These are phyloP conservation scores for Corynascus novoguineensis DNA, from an alignment of 495 filamentous ascomycete species.

Conservation along the genomic window DNA sequence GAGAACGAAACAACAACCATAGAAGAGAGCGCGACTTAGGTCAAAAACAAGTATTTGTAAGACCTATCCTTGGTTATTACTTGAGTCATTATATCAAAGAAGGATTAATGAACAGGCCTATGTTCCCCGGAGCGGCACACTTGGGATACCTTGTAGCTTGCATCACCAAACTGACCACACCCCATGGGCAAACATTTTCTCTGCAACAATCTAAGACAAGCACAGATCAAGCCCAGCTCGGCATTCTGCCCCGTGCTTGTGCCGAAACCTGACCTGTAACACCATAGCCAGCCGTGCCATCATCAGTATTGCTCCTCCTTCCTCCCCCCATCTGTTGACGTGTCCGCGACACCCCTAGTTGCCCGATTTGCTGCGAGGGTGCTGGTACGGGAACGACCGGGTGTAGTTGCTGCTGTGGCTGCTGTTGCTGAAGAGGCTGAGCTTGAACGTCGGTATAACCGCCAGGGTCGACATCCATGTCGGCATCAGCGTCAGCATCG, in stretches of 20 bases:
- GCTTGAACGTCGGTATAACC: slow-evolving; percentile 8
- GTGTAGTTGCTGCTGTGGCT: background rate
- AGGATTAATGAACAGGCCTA: too few relatives aligned
- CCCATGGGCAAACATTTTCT: too few relatives aligned
- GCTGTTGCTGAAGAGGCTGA: background rate
- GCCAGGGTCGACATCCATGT: slow-evolving; percentile 22
- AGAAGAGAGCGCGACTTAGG: too few relatives aligned
- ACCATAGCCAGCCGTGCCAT: background rate
- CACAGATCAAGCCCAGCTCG: background rate
- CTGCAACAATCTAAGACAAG: too few relatives aligned
- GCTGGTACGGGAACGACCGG: background rate
- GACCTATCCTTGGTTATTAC: too few relatives aligned
- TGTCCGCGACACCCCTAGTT: background rate
- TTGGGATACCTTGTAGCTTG: too few relatives aligned
- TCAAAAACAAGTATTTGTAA: too few relatives aligned
- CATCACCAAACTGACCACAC: too few relatives aligned
- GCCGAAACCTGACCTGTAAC: background rate
- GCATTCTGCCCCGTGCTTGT: background rate
- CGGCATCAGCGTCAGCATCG: slow-evolving; percentile 18
- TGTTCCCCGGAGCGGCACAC: too few relatives aligned
- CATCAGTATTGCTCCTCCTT: background rate
- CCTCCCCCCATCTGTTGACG: background rate
- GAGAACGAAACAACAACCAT: too few relatives aligned
- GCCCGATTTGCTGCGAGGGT: background rate
- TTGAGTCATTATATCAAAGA: too few relatives aligned